phyloP scores from a whole-genome alignment of 257 asterid species.

The Paulownia fortunei region DNA sequence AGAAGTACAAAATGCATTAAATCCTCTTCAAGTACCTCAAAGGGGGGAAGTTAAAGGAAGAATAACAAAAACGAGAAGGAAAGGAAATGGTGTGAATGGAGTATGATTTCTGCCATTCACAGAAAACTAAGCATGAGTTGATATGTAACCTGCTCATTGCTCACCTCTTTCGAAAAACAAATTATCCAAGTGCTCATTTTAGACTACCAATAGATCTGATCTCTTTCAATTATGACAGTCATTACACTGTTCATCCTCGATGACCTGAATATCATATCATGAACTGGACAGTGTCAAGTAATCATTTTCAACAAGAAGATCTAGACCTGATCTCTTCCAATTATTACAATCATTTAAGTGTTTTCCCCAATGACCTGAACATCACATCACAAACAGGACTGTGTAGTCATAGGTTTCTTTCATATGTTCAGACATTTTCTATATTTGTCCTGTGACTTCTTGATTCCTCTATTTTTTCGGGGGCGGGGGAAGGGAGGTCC shows the following conservation, averaged over 20 bases:
- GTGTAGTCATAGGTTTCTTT: constrained; percentile 2
- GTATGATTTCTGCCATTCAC: neutral
- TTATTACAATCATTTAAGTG: neutral
- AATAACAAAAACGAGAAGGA: neutral
- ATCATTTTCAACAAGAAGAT: neutral
- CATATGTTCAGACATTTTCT: neutral
- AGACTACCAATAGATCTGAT: constrained; percentile 2
- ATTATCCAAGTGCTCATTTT: neutral
- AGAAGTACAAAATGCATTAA: constrained; percentile 16
- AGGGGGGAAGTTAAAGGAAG: neutral
- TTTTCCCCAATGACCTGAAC: neutral
- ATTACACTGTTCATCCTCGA: neutral
- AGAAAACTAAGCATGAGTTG: neutral
- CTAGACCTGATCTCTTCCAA: neutral
- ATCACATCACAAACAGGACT: neutral
- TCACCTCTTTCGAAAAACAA: neutral
- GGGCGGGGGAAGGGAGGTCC: neutral
- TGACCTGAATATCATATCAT: neutral
- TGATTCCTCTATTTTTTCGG: neutral
- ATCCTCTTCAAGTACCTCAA: neutral
- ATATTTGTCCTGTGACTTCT: neutral
- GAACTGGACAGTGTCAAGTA: neutral
- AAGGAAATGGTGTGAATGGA: neutral
- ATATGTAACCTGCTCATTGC: neutral
- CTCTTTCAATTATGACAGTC: neutral